phyloP scores from a whole-genome alignment of 495 filamentous ascomycete genomes.

The Poronia punctata region DNA sequence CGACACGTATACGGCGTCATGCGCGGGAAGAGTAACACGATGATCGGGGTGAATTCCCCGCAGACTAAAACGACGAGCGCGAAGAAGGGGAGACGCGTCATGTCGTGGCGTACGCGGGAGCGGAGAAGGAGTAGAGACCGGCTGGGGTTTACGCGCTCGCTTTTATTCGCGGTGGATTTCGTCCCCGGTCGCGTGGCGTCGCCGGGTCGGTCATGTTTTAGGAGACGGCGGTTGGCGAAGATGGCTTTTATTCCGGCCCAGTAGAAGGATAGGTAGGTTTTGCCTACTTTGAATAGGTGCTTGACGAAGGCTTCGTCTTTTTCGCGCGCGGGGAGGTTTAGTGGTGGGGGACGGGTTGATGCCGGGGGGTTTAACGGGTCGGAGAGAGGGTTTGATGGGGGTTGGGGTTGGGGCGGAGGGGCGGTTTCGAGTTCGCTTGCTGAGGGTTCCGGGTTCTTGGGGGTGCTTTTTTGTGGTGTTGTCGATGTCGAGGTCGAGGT shows the following conservation, averaged over 20 bases:
- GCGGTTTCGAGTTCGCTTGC: not conserved
- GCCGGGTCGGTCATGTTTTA: slow-evolving; percentile 26
- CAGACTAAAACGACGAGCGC: slow-evolving; percentile 62
- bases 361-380: slow-evolving; percentile 49
- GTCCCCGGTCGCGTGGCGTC: slow-evolving; percentile 14
- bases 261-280: slow-evolving; percentile 71
- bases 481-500: slow-evolving; percentile 1
- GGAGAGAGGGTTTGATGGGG: slow-evolving; percentile 6
- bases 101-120: slow-evolving; percentile 58
- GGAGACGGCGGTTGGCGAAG: slow-evolving; percentile 51
- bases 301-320: slow-evolving; percentile 28
- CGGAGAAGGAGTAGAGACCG: slow-evolving; percentile 41
- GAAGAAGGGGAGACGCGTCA: slow-evolving; percentile 69
- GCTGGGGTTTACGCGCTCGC: slow-evolving; percentile 46
- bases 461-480: not conserved
- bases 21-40: slow-evolving; percentile 57
- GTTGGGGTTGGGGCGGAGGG: not conserved
- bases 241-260: slow-evolving; percentile 73
- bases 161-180: slow-evolving; percentile 38
- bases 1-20: slow-evolving; percentile 74
- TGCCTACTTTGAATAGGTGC: slow-evolving; percentile 45
- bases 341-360: slow-evolving; percentile 52
- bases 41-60: slow-evolving; percentile 77
- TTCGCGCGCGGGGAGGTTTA: slow-evolving; percentile 42
- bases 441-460: not conserved